phyloP scores from a whole-genome alignment of 169 alveolate genomes.

The Eimeria sp. region DNA sequence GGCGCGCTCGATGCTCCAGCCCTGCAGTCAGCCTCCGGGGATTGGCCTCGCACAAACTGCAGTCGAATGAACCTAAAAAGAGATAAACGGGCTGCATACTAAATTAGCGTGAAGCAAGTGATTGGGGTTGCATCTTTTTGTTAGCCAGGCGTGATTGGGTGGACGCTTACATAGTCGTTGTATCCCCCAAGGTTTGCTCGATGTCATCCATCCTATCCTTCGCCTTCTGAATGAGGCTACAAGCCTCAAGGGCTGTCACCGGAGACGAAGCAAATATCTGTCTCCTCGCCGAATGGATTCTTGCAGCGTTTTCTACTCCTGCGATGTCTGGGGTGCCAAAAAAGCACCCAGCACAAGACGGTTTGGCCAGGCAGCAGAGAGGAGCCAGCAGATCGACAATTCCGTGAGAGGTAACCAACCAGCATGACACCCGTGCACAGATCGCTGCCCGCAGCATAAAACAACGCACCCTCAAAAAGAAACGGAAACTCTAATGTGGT shows the following conservation, averaged over 20 bases:
- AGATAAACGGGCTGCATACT: too few relatives aligned
- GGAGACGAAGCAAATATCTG: conserved; percentile 21
- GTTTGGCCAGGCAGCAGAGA: conserved; percentile 49
- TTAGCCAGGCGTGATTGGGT: background rate
- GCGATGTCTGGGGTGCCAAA: background rate
- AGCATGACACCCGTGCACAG: conserved; percentile 63
- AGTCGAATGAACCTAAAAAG: conserved; percentile 57
- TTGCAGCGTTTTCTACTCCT: background rate
- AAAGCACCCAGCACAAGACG: conserved; percentile 47
- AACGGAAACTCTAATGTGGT: background rate
- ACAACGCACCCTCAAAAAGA: background rate
- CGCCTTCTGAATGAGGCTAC: conserved; percentile 64
- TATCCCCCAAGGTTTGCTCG: background rate
- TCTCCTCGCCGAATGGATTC: background rate
- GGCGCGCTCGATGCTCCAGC: background rate
- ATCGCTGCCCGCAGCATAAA: conserved; percentile 60
- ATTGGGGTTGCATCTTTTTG: too few relatives aligned
- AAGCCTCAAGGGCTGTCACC: conserved; percentile 41
- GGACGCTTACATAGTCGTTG: conserved; percentile 49
- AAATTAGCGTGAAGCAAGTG: too few relatives aligned
- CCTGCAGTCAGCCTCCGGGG: background rate
- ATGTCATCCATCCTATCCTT: conserved; percentile 50
- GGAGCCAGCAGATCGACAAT: conserved; percentile 52
- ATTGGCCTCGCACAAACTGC: background rate
- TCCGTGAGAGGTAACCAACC: conserved; percentile 56